Base-by-base conservation (phyloP, 2,329 filamentous ascomycete genomes). In the Fusarium sp. region DNA sequence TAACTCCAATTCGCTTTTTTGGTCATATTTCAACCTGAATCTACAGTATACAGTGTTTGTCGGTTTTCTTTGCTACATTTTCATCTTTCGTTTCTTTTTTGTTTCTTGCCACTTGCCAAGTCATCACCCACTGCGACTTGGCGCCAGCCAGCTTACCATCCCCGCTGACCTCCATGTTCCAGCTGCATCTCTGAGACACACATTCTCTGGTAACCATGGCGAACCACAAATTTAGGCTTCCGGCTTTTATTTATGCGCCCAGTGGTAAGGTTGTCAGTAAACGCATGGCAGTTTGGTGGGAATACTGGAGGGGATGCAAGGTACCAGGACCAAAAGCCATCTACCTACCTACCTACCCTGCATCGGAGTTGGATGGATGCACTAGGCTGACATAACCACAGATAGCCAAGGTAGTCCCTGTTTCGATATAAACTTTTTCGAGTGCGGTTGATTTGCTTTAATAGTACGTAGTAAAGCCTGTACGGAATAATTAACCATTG, bases 331-430 rank as follows among this genome's bases (percentile, higher is more conserved):
- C 25, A 27, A 27, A 37, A 21, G n/a, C 19, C 23, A 53, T 19
- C 21, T 17, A 41, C 23, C 48, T 60, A 55, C 15, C 21, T 15
- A 45, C 17, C 48, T 60, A 60, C 55, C 57, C 55, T 60, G 56
- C 44, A 55, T 41, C 33, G 13, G 17, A 7, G 31, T 25, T 27
- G 49, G 25, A n/a, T 23, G 27, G 19, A 19, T 32, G 19, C 19
- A 19, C 19, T 19, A 19, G 19, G 4, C 19, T 9, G 9, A 53
- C 31, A 17, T 27, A 17, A 23, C 23, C 25, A 51, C 4, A 13
- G 37, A 51, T 4, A 13, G 37, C 10, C 31, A n/a, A n/a, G n/a
- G n/a, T 42, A 36, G 21, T 35, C 21, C 33, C 7, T 10, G 27
- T 13, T 29, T 33, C 31, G 14, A 25, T 25, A 25, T n/a, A 33